Evolutionary conservation across 371 early-diverging fungal species (phyloP).

Genomic region (Funneliformis caledonium): DNA sequence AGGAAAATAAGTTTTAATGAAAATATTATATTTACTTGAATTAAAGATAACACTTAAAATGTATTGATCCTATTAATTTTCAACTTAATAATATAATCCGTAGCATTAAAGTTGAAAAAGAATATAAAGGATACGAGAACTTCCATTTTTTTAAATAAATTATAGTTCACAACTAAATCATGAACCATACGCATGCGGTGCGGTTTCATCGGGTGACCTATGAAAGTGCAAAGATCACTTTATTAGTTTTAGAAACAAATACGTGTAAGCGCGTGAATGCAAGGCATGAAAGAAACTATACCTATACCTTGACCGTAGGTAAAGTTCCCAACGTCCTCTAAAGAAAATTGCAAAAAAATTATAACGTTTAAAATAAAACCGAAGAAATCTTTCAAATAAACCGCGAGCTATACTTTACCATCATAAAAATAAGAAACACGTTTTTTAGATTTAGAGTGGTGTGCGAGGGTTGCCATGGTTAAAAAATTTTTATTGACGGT

Average conservation of each 20-base stretch:
- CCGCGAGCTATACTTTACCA: conserved; percentile 50
- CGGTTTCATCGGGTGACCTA: conserved; percentile 98
- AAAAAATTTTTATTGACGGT: neutral
- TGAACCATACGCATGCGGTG: conserved; percentile 98
- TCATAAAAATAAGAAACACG: conserved; percentile 83
- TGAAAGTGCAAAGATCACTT: neutral
- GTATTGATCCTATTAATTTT: neutral
- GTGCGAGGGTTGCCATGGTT: conserved; percentile 39
- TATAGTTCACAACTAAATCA: conserved; percentile 95
- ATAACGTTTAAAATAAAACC: conserved; percentile 8
- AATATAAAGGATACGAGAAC: conserved; percentile 64
- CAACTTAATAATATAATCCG: neutral
- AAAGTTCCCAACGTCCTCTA: conserved; percentile 87
- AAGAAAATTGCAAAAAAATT: neutral
- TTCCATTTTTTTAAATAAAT: conserved; percentile 94
- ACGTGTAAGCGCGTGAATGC: neutral
- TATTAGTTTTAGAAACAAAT: neutral
- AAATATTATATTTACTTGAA: neutral
- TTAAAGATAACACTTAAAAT: neutral
- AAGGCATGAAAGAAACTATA: neutral
- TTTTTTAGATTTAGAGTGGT: conserved; percentile 50
- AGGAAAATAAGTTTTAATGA: neutral
- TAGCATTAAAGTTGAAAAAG: neutral
- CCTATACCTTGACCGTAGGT: conserved; percentile 81
- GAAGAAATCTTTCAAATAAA: conserved; percentile 6